Conservation (phyloP, 306 rosid species). For the Trifolium subterraneum region DNA sequence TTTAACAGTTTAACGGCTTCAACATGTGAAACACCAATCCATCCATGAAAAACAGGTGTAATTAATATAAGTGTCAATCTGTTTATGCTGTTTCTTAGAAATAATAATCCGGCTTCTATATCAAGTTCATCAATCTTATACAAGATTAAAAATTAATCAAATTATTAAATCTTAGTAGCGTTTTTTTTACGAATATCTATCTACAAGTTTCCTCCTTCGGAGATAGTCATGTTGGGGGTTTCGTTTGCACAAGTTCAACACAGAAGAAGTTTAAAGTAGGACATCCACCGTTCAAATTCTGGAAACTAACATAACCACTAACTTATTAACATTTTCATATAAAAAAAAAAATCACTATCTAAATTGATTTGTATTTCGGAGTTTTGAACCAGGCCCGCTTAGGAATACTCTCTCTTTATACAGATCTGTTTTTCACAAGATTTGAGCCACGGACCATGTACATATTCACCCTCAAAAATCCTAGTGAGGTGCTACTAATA, state of each 20-base stretch:
- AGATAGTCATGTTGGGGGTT: background rate
- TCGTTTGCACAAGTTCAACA: background rate
- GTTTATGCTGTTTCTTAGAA: background rate
- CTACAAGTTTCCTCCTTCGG: background rate
- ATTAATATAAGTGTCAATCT: background rate
- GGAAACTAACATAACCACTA: background rate
- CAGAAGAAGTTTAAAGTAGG: background rate
- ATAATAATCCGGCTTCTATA: background rate
- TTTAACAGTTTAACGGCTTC: background rate
- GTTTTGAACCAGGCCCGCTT: background rate
- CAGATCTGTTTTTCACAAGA: background rate
- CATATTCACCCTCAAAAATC: background rate
- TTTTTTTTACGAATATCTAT: background rate
- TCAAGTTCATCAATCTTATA: conserved; percentile 19
- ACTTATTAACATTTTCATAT: background rate
- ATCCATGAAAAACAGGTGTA: background rate
- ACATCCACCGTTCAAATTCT: background rate
- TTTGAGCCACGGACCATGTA: background rate
- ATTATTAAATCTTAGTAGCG: conserved; percentile 11
- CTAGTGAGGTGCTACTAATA: background rate
- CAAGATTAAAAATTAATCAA: conserved; percentile 16
- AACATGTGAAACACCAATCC: background rate
- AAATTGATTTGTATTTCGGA: background rate
- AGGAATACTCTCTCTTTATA: background rate
- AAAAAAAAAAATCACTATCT: background rate